phyloP scores from a whole-genome alignment of 225 moss, liverwort and hornwort species.

The Pseudisothecium myosuroides region DNA sequence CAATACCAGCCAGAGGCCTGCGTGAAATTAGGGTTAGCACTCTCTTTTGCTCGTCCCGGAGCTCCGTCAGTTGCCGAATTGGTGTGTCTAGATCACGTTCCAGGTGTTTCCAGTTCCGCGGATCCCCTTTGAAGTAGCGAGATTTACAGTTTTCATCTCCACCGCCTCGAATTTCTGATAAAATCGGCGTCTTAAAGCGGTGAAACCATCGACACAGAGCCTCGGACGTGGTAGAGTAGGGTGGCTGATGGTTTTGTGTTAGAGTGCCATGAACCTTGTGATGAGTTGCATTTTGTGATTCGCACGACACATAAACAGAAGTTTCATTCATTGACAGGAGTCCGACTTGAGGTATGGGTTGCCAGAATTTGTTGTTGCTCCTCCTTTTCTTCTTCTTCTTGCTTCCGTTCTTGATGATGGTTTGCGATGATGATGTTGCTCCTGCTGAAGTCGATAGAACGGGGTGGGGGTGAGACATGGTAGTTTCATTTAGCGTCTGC shows the following conservation, averaged over 20 bases:
- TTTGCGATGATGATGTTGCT: constrained; percentile 45
- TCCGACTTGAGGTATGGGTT: constrained; percentile 88
- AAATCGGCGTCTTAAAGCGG: background rate
- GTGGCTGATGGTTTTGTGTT: constrained; percentile 1
- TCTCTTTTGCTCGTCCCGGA: background rate
- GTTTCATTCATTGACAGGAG: constrained; percentile 20
- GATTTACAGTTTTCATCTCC: background rate
- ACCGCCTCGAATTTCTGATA: background rate
- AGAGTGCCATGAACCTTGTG: constrained; percentile 1
- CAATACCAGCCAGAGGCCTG: background rate
- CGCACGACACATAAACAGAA: constrained; percentile 2
- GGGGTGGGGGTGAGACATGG: constrained; percentile 19
- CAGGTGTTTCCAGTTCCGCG: background rate
- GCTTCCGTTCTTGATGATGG: constrained; percentile 26
- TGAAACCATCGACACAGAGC: background rate
- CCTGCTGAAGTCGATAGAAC: constrained; percentile 38
- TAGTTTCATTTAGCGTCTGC: background rate
- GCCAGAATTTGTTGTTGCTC: constrained; percentile 41
- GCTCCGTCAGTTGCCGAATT: background rate
- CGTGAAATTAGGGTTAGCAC: constrained; percentile 4
- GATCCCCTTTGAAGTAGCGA: background rate
- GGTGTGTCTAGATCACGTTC: background rate
- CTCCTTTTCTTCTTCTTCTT: constrained; percentile 20
- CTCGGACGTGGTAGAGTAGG: background rate
- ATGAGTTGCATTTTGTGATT: constrained; percentile 3